Percentiles rank a stretch among this genome's conserved stretches.
Evolutionary conservation across 2,329 filamentous ascomycete genomes (phyloP).

Genomic region (Elsinoe perseae): DNA sequence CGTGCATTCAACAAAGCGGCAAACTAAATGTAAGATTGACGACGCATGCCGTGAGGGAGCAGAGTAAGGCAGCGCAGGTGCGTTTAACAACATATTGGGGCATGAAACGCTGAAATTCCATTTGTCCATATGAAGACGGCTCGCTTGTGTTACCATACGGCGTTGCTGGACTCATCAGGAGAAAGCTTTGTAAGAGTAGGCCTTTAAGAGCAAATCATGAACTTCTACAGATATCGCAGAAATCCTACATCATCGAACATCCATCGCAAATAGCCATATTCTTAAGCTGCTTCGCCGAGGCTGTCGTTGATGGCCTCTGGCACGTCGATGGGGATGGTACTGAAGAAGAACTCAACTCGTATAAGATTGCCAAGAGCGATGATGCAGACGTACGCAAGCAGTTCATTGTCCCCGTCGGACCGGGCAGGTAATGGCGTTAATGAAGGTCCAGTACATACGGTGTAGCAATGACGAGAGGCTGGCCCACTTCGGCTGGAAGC

Average conservation of each 20-base stretch:
- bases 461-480: too few species aligned
- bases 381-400: neutral
- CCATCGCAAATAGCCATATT: neutral
- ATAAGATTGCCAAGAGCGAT: neutral
- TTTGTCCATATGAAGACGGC: conserved; percentile 30
- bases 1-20: too few species aligned
- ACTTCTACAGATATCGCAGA: neutral
- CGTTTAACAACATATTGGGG: too few species aligned
- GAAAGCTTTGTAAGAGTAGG: neutral
- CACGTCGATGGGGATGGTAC: neutral
- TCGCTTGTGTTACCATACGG: conserved; percentile 28
- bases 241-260: neutral
- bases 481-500: too few species aligned
- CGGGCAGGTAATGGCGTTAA: neutral
- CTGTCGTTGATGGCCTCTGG: neutral
- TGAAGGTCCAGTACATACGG: too few species aligned
- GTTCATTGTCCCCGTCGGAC: neutral
- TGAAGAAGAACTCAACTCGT: neutral
- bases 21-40: too few species aligned
- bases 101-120: too few species aligned
- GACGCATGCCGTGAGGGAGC: too few species aligned
- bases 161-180: conserved; percentile 20
- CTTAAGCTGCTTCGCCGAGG: neutral
- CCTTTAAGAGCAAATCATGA: neutral
- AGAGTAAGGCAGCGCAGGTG: too few species aligned